Evolutionary conservation across 1,139 yeast species (phyloP), one percentile per base, ranked within the genome.

Genomic region (Pneumocystis canis): DNA sequence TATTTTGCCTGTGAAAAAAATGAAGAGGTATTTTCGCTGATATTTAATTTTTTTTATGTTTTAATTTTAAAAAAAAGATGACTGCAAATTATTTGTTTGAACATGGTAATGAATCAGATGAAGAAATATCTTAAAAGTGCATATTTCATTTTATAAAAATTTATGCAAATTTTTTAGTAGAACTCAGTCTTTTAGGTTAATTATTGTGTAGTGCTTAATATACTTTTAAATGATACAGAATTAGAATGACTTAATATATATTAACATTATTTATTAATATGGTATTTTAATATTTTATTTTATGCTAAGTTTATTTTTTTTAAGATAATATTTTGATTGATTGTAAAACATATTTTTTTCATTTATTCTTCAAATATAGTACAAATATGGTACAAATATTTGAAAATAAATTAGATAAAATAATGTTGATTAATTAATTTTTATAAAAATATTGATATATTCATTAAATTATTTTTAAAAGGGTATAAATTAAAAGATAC

Each of bases 1-100:
- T 94, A 89, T 76, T 85, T 94, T 80, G 98, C 97, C 59, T 92
- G 98, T 75, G 98, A 94, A 72, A 92, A 90, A 78, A 89, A 92
- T 75, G 98, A 92, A 76, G 97, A 92, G 77, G 82, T 89, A 70
- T 89, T 67, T 59, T 14, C 58, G 37, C 14, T 11, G 7, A 14
- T 37, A 14, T 30, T 32, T 35, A 14, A 5, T 32, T 2, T 25
- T 39, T 18, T 18, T 28, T 59, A n/a, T 57, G 33, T 58, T 28
- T 25, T 59, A n/a, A 7, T 5, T 32, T 20, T n/a, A n/a, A 4
- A 16, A 11, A 31, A 58, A 40, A 57, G 59, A 30, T 57, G 35
- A 63, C 66, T 20, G 66, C 66, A 18, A 65, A 66, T 32, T 63
- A 61, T 59, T 60, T 63, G 54, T 65, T 61, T 59, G 62, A 65